Evolutionary conservation across 2,329 filamentous ascomycete species (phyloP), one percentile per base, ranked within the genome.

Genomic region (Beauveria rudraprayagi): DNA sequence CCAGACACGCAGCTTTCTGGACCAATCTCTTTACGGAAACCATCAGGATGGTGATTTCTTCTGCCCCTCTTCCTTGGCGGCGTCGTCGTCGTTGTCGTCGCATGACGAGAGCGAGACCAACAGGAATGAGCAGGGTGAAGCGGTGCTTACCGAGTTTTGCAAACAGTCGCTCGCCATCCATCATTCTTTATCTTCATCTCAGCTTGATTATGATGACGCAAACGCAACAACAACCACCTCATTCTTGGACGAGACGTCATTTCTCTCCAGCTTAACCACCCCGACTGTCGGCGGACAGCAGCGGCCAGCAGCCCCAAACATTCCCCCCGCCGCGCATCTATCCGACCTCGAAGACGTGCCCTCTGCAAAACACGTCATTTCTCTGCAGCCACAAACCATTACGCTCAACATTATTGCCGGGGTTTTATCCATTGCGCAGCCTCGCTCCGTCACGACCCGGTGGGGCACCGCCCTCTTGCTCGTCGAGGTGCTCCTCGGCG

Each of bases 361-460:
- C 0, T 80, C 79, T 22, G 87, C 90, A 0, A 69, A 71, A 2
- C 83, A 89, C 67, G 78, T 96, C 6, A 70, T 79, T 10, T 82
- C 82, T 0, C 88, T 95, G 52, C 78, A 81, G 34, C 92, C 92
- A 0, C 89, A 92, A 69, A 96, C 91, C 0, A 84, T 92, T 70
- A 92, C 91, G 0, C 83, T 92, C 28, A 91, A 92, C 70, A 72
- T 96, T 6, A 82, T 97, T n/a, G 90, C 86, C 11, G 90, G 88
- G 3, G 78, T 97, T 52, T 87, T 96, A 63, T 85, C 88, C 14
- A 80, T 91, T 54, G 81, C 87, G 1, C 80, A 85, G 43, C 80
- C 88, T 1, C 85, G 89, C 26, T 80, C 80, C 2, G 84, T 96
- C 22, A 82, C 78, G 34, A 90, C 92, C 0, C 80, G 83, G 44